Evolutionary conservation across 2,329 filamentous ascomycete genomes (phyloP), one percentile per base, ranked within the genome.

Genomic region (Daldinia eschscholtzii): DNA sequence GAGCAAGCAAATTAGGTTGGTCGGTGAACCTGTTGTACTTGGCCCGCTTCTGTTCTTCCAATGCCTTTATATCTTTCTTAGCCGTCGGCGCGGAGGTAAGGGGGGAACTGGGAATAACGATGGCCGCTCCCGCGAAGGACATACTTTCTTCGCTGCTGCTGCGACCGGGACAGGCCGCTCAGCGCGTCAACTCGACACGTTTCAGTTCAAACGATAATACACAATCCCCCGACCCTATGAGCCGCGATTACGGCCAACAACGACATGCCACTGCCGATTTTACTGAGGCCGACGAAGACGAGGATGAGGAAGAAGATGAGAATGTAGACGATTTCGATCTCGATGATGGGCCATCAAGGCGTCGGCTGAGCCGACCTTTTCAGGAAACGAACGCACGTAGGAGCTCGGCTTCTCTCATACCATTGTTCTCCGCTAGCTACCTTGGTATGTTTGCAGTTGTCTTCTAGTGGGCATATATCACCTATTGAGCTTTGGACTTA

Each of bases 401-500:
- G 62, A 75, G 64, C 53, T 75, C 73, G 28, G 68, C 68, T 35
- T 73, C 74, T 26, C 65, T 88, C 50, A 83, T 97, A 68, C 93
- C 93, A 55, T 89, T 97, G 63, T 97, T 97, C 79, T 94, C 92
- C 53, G 88, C 92, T 23, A 87, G 88, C 63, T 91, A 94, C 80
- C 86, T 97, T 72, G 92, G 92, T 93, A 84, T 60, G 78, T 58
- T 64, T 53, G 59, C 28, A 20, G 44, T 26, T 57, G 30, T 18
- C 58, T 42, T 15, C 13, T 44, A 41, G 13, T 20, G 33, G 60
- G 26, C 15, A n/a, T 39, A 42, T n/a, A 41, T 23, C n/a, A 57
- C n/a, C 6, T 15, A 9, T 13, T 35, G 56, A 26, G n/a, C 56
- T 60, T 28, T 23, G 10, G 7, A 18, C 66, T 69, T 10, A 65